A percentile compares a stretch with the other conserved stretches of the same genome.
Evolutionary conservation across 2,329 filamentous ascomycete species (phyloP).

Genomic region (Aspergillus sp.): DNA sequence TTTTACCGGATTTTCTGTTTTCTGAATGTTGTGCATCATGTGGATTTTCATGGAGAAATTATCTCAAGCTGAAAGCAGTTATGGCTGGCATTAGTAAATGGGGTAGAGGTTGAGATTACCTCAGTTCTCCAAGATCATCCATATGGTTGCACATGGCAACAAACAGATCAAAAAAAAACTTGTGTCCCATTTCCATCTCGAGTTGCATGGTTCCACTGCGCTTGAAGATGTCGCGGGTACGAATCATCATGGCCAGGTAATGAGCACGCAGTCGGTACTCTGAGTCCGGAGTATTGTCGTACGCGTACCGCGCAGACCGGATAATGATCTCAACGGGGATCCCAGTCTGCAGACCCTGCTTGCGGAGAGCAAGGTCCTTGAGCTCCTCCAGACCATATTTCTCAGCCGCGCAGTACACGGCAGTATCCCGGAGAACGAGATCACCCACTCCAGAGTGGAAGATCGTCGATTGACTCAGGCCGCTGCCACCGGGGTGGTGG

Average conservation of each 20-base stretch:
- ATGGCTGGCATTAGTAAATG: not conserved
- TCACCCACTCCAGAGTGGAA: slow-evolving; percentile 72
- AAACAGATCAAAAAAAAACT: slow-evolving; percentile 97
- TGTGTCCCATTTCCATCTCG: slow-evolving; percentile 94
- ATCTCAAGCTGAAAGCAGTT: not conserved
- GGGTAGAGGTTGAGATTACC: slow-evolving; percentile 47
- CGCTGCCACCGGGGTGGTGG: slow-evolving; percentile 57
- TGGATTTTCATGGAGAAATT: not conserved
- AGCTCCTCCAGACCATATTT: slow-evolving; percentile 89
- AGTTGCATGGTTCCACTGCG: slow-evolving; percentile 97
- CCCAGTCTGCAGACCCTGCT: slow-evolving; percentile 90
- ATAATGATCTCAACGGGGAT: slow-evolving; percentile 91
- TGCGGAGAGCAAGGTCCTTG: slow-evolving; percentile 85
- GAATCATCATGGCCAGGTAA: slow-evolving; percentile 95
- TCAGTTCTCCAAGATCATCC: slow-evolving; percentile 89
- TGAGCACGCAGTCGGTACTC: slow-evolving; percentile 92
- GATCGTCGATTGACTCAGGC: slow-evolving; percentile 71
- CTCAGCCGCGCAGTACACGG: slow-evolving; percentile 90
- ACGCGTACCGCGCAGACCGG: slow-evolving; percentile 89
- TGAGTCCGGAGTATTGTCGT: slow-evolving; percentile 89
- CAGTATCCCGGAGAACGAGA: slow-evolving; percentile 84
- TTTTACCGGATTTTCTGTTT: not conserved
- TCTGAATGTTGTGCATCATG: slow-evolving; percentile 2
- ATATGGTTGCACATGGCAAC: slow-evolving; percentile 98
- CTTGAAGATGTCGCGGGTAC: slow-evolving; percentile 97